Evolutionary conservation across 495 filamentous ascomycete species (phyloP).

Genomic region (Pseudotulostoma volvatum): DNA sequence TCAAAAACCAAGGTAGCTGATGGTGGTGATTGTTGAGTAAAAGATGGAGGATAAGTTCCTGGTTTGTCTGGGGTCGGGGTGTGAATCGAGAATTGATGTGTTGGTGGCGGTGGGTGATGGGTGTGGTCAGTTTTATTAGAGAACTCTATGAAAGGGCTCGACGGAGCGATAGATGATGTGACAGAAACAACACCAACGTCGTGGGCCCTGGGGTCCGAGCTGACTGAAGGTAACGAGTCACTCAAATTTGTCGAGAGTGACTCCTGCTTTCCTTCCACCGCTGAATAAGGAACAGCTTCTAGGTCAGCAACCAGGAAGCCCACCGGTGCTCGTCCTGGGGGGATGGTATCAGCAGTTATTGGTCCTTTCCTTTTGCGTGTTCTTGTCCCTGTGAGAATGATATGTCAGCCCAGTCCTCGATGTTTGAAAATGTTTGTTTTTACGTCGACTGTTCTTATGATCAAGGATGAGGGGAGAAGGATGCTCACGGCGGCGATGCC

Average conservation of each 20-base stretch:
- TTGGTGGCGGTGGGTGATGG: background rate
- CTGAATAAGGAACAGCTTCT: no score
- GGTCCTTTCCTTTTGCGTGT: conserved; percentile 7
- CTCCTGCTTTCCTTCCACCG: background rate
- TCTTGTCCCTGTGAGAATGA: conserved; percentile 5
- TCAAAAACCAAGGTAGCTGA: background rate
- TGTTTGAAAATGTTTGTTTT: background rate
- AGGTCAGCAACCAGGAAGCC: conserved; percentile 1
- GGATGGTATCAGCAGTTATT: conserved; percentile 5
- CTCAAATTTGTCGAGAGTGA: background rate
- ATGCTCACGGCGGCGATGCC: background rate
- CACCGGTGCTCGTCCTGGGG: conserved; percentile 6
- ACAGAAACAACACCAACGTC: background rate
- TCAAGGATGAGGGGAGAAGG: no score
- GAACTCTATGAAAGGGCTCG: background rate
- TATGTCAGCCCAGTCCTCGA: background rate
- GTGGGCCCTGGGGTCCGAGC: no score
- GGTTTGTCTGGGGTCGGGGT: background rate
- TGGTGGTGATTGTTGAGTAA: background rate
- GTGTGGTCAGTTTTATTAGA: conserved; percentile 1
- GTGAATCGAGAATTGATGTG: background rate
- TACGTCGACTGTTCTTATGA: no score
- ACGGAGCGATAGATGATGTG: background rate
- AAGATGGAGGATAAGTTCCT: background rate
- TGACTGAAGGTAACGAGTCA: background rate